Evolutionary conservation across 2,329 filamentous ascomycete species (phyloP).

Genomic region (Exophiala sp.): DNA sequence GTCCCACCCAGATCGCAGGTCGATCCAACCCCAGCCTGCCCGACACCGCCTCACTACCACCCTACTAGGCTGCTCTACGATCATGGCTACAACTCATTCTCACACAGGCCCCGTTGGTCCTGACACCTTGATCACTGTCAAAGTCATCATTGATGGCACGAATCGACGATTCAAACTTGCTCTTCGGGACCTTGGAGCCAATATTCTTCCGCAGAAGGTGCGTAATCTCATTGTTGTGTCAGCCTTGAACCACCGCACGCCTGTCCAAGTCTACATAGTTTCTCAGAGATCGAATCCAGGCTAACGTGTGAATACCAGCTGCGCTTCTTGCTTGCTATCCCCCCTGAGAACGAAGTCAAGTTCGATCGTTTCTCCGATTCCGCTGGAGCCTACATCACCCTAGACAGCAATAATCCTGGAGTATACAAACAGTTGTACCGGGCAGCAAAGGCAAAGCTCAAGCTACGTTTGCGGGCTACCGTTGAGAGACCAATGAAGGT

Average conservation of each 20-base stretch:
- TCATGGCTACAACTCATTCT: slow-evolving; percentile 41
- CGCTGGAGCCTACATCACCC: slow-evolving; percentile 71
- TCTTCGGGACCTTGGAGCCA: slow-evolving; percentile 74
- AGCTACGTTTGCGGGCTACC: slow-evolving; percentile 81
- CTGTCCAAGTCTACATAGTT: not conserved
- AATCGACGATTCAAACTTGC: slow-evolving; percentile 85
- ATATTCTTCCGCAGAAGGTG: slow-evolving; percentile 79
- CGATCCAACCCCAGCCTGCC: slow-evolving; percentile 5
- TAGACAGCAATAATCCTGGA: slow-evolving; percentile 71
- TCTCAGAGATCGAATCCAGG: not conserved
- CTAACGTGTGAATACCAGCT: slow-evolving; percentile 53
- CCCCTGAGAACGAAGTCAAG: slow-evolving; percentile 58
- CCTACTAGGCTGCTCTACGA: slow-evolving; percentile 22
- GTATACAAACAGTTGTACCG: slow-evolving; percentile 97
- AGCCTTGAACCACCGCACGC: slow-evolving; percentile 5
- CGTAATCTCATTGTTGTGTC: slow-evolving; percentile 33
- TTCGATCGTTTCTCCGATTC: slow-evolving; percentile 97
- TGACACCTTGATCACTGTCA: slow-evolving; percentile 78
- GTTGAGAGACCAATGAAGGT: slow-evolving; percentile 34
- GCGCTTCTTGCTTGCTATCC: slow-evolving; percentile 64
- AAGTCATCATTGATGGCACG: slow-evolving; percentile 72
- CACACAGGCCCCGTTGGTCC: slow-evolving; percentile 51
- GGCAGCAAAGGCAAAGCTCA: slow-evolving; percentile 95
- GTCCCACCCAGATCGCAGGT: slow-evolving; percentile 9
- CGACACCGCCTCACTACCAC: slow-evolving; percentile 30